Evolutionary conservation across 305 asterid species (phyloP).

Genomic region (Solanum aculeatissimum): DNA sequence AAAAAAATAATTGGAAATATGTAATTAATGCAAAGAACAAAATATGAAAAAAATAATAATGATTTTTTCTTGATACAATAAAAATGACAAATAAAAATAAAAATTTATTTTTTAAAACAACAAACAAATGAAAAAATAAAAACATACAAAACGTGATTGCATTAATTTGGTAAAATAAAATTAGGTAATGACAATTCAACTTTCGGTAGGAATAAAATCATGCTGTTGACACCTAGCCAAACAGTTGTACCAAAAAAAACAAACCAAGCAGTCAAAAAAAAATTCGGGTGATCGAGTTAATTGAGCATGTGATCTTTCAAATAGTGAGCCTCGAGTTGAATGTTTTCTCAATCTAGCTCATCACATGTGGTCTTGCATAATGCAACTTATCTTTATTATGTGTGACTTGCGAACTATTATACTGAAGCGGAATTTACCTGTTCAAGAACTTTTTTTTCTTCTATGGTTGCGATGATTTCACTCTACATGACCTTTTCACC

Average conservation of each 20-base stretch:
- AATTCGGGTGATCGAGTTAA: not conserved
- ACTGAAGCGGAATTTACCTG: no score
- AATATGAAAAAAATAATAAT: no score
- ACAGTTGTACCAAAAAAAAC: not conserved
- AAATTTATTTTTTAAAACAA: no score
- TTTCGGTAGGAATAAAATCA: not conserved
- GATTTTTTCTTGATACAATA: no score
- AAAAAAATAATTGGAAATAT: no score
- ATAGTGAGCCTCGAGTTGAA: not conserved
- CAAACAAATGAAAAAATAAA: no score
- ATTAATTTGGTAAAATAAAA: not conserved
- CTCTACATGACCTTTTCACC: not conserved
- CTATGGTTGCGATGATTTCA: not conserved
- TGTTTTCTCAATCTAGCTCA: not conserved
- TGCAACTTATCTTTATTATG: no score
- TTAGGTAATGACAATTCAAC: not conserved
- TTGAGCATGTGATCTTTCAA: not conserved
- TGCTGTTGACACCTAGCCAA: not conserved
- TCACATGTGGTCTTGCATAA: not conserved
- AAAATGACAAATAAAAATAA: no score
- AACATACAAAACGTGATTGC: not conserved
- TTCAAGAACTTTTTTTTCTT: not conserved
- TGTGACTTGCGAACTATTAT: no score
- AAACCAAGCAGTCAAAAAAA: not conserved
- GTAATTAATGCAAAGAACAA: no score